Base-by-base conservation (phyloP, 129 eudicot genomes). In the Cynara cardunculus region DNA sequence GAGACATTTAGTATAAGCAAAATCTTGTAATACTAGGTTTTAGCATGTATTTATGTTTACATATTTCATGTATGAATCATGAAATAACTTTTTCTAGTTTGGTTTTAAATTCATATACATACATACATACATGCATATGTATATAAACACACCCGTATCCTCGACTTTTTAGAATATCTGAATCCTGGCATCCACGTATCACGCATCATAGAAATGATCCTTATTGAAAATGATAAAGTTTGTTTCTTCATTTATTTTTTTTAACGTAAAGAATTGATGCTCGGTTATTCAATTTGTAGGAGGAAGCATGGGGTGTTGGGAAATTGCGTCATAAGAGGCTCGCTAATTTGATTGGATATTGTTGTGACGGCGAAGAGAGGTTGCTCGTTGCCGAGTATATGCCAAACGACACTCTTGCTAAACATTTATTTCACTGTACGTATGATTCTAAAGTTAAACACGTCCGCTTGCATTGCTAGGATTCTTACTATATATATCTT, bases 281-380 rank as follows among this genome's bases (percentile, higher is more conserved):
- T 74, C 69, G 10, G 28, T 75, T 79, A 10, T 70, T 78, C 82
- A 35, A 69, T 77, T 53, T 84, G 35, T 73, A 93, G 97, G 96
- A 93, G 85, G 97, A 93, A 85, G 97, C 97, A 32, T 82, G 90
- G 89, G 97, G 91, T 62, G 96, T 90, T 2, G 97, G 97, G 59
- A 93, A 87, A 68, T 81, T 93, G 87, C 85, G 96, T 30, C 93
- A 90, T 75, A 81, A 67, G 62, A 89, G 88, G 69, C 88, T 93
- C 35, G 96, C 93, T 39, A 93, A 90, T 89, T 89, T 93, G 86
- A 93, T 93, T 69, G 97, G 97, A 35, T 93, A 93, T 83, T 90
- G 97, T 82, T 93, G 97, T 77, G 96, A 93, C 68, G 93, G 93
- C 75, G 97, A 93, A 90, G 97, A 93, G 89, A 89, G 97, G 82